phyloP scores from a whole-genome alignment of 768 basidiomycete genomes.

The Rhizopogon sp. region DNA sequence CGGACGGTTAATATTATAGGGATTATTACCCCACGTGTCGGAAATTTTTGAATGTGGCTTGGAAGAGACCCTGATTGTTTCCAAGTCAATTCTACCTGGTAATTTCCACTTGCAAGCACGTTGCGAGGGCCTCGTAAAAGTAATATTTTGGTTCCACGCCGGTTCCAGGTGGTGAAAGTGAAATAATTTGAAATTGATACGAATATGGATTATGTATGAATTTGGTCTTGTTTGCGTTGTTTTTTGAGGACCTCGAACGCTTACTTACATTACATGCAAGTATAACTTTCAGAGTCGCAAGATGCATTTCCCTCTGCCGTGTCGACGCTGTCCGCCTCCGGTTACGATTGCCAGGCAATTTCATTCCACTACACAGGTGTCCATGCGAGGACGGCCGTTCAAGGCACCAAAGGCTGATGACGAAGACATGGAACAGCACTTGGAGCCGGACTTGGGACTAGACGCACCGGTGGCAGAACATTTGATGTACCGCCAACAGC shows the following conservation, averaged over 20 bases:
- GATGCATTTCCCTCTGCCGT: conserved; percentile 17
- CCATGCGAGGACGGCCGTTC: conserved; percentile 11
- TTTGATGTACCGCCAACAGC: conserved; percentile 66
- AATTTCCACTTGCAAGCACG: too few species aligned
- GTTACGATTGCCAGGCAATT: conserved; percentile 13
- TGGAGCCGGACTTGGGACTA: conserved; percentile 30
- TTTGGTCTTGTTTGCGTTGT: conserved; percentile 22
- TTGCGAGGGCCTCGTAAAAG: too few species aligned
- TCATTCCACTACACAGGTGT: conserved; percentile 17
- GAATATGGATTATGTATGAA: background rate
- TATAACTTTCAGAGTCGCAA: background rate
- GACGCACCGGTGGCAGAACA: conserved; percentile 73
- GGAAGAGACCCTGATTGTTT: too few species aligned
- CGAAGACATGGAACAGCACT: conserved; percentile 30
- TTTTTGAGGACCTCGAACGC: too few species aligned
- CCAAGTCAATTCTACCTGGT: too few species aligned
- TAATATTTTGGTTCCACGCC: too few species aligned
- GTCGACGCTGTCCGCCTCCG: conserved; percentile 11
- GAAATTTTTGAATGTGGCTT: too few species aligned
- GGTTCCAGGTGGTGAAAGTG: too few species aligned
- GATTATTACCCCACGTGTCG: too few species aligned
- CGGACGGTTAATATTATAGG: too few species aligned
- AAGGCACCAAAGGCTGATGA: conserved; percentile 37
- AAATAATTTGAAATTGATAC: too few species aligned
- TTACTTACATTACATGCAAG: background rate